Evolutionary conservation across 225 moss, liverwort and hornwort genomes (phyloP).

Genomic region (Takakia lepidozioides): DNA sequence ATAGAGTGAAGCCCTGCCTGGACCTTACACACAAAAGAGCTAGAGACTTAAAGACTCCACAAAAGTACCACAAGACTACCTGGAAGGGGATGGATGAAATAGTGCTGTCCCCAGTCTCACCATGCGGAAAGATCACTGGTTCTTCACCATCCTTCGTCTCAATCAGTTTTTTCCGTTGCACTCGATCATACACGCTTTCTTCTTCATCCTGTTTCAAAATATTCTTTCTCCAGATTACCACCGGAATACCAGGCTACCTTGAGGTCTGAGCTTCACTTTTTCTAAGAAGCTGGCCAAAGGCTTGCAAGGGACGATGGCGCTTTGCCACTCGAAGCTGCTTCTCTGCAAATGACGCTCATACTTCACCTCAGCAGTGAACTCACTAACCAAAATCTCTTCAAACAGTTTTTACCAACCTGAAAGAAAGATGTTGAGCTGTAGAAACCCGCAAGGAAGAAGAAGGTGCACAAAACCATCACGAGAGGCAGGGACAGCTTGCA

Average conservation of each 20-base stretch:
- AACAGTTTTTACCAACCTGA: conserved; percentile 27
- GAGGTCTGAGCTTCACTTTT: neutral
- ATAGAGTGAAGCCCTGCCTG: no score
- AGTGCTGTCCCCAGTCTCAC: conserved; percentile 58
- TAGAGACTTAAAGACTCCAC: neutral
- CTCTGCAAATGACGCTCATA: neutral
- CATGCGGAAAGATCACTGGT: conserved; percentile 41
- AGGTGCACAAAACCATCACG: conserved; percentile 52
- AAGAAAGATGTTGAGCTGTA: conserved; percentile 44
- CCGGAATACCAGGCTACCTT: no score
- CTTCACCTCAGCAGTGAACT: neutral
- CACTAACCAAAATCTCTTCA: neutral
- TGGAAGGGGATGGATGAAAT: conserved; percentile 66
- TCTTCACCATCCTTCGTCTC: conserved; percentile 23
- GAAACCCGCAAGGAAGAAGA: conserved; percentile 82
- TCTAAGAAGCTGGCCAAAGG: neutral
- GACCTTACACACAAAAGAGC: no score
- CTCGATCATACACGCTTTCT: conserved; percentile 7
- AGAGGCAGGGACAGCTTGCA: conserved; percentile 66
- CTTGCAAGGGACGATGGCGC: no score
- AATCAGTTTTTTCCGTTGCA: conserved; percentile 30
- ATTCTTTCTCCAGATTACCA: no score
- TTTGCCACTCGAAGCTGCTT: no score
- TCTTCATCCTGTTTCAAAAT: conserved; percentile 14
- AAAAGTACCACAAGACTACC: conserved; percentile 26